Conservation (phyloP, 331 rosid species). For the Malus hybrid region DNA sequence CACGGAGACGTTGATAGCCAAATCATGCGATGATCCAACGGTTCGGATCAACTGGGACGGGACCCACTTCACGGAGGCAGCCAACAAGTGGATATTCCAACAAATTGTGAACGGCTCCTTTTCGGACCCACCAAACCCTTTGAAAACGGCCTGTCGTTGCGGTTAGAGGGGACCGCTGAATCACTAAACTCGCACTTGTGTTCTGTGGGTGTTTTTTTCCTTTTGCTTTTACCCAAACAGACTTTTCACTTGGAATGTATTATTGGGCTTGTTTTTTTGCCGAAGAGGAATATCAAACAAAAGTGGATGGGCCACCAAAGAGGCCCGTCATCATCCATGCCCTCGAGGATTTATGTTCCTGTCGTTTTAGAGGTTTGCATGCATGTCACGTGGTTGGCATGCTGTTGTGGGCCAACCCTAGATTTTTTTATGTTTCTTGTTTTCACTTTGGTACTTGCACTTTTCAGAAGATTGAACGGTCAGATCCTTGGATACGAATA, state of each 20-base stretch:
- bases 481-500: not conserved
- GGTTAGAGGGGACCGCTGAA: constrained; percentile 1
- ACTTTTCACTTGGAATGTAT: not conserved
- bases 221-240: not conserved
- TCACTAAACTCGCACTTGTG: not conserved
- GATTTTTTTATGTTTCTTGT: not conserved
- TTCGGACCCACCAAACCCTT: constrained; percentile 51
- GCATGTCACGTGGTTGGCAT: constrained; percentile 4
- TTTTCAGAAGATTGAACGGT: not conserved
- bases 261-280: constrained; percentile 6
- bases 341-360: not conserved
- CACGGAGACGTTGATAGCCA: constrained; percentile 25
- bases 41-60: constrained; percentile 64
- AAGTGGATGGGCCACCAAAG: constrained; percentile 7
- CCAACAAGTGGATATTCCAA: constrained; percentile 55
- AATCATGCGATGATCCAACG: constrained; percentile 46
- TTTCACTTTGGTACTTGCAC: not conserved
- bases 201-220: not conserved
- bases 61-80: constrained; percentile 56
- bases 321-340: constrained; percentile 11
- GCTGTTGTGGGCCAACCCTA: not conserved
- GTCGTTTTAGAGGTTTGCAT: not conserved
- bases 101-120: constrained; percentile 37
- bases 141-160: constrained; percentile 47
- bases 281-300: not conserved